These are phyloP conservation scores for Filobasidium floriforme DNA, from an alignment of 768 basidiomycete species.

Conservation along the genomic window DNA sequence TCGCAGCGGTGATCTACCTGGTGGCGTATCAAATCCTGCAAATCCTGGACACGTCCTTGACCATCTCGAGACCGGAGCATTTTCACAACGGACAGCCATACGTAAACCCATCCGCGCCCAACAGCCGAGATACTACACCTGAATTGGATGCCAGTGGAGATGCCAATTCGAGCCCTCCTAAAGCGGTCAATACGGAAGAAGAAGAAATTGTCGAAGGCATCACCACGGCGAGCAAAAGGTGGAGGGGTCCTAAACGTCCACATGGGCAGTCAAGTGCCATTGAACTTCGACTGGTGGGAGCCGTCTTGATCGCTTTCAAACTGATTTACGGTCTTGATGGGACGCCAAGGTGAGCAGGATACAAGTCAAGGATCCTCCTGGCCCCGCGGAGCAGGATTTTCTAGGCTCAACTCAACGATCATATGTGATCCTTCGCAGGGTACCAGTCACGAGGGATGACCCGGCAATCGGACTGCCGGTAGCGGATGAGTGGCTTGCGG, in stretches of 20 bases:
- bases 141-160: not conserved
- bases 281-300: constrained; percentile 12
- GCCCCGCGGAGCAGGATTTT: not conserved
- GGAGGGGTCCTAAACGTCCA: constrained; percentile 10
- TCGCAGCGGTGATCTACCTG: constrained; percentile 12
- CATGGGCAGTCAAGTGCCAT: constrained; percentile 2
- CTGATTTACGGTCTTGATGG: constrained; percentile 21
- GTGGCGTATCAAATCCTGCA: constrained; percentile 8
- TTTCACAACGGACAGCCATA: not conserved
- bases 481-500: constrained; percentile 9
- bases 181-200: not conserved
- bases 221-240: not conserved
- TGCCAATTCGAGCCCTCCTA: not conserved
- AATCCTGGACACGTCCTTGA: constrained; percentile 6
- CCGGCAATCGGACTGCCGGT: constrained; percentile 5
- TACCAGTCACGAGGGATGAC: not conserved
- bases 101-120: not conserved
- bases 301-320: constrained; percentile 20
- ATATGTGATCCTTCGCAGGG: not conserved
- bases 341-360: not conserved
- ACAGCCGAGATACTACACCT: not conserved
- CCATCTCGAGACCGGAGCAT: constrained; percentile 10
- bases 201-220: not conserved
- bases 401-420: not conserved
- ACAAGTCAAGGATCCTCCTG: no score